Base-by-base conservation (phyloP, 805 yeast species). In the Yarrowia osloensis region DNA sequence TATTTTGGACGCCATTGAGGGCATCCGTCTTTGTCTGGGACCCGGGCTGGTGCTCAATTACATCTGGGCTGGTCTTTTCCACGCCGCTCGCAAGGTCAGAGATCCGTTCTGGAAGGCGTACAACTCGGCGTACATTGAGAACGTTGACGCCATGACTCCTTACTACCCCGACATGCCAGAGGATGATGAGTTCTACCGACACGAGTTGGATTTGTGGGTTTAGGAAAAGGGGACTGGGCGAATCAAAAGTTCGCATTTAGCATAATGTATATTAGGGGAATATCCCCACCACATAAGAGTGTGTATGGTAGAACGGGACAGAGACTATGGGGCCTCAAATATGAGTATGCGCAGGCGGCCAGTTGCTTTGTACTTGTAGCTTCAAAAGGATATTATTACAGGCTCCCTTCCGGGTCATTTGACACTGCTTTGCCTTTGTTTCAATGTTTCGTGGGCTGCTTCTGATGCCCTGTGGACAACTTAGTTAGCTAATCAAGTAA, bases 81-180 rank as follows among this genome's bases (percentile, higher is more conserved):
- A 95, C 72, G 96, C 98, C 0, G 97, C 98, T 0, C 81, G 88
- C 67, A 89, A 88, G 73, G 98, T 95, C 0, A 81, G 99, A 69
- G 78, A 77, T 4, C 87, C 95, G 0, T 95, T 88, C 76, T 95
- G 98, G 98, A 87, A 83, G 70, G 75, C 92, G 15, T 93, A 86
- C 79, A 93, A 94, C 72, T 78, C 79, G 46, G 85, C 92, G 29
- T 93, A 93, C 73, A 84, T 90, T 15, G 91, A 88, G 71, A 83
- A 84, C 69, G 80, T 86, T 49, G 96, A 91, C 75, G 79, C 93
- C 0, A 75, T 95, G 74, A 91, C 92, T 1, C 97, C 98, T 0
- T 86, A 83, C 72, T 92, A 89, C 75, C 98, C 98, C 0, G 73
- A 69, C 31, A 50, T 71, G 40, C 52, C 39, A 4, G 68, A 67